Evolutionary conservation across 805 yeast genomes (phyloP).

Genomic region (Pichia occidentalis): DNA sequence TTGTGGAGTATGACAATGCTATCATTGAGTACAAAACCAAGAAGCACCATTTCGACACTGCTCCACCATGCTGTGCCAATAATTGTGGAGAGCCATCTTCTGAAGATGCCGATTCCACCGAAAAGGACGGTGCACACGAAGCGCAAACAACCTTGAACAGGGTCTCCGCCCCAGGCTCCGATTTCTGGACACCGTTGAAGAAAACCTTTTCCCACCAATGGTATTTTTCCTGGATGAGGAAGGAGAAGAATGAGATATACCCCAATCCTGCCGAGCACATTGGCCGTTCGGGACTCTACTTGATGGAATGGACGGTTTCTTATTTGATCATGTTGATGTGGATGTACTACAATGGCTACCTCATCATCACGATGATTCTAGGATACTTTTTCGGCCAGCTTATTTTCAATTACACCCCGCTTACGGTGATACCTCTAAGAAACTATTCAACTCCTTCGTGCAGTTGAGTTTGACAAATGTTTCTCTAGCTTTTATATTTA

Average conservation of each 20-base stretch:
- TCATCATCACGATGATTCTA: conserved; percentile 54
- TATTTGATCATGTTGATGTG: conserved; percentile 64
- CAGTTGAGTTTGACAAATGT: not conserved
- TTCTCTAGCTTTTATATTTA: no score
- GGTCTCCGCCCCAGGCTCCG: conserved; percentile 12
- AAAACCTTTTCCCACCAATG: conserved; percentile 26
- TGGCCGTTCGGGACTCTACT: conserved; percentile 42
- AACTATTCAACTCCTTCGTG: conserved; percentile 5
- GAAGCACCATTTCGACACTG: conserved; percentile 5
- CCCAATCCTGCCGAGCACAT: conserved; percentile 48
- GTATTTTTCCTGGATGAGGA: conserved; percentile 18
- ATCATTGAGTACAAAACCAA: conserved; percentile 22
- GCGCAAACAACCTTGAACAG: no score
- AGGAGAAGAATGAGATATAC: conserved; percentile 15
- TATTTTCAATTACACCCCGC: conserved; percentile 34
- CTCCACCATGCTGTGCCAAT: conserved; percentile 2
- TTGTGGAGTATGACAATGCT: conserved; percentile 45
- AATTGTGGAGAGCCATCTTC: conserved; percentile 7
- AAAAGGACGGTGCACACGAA: no score
- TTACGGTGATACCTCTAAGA: conserved; percentile 12
- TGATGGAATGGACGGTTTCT: conserved; percentile 56
- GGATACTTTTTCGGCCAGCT: conserved; percentile 58
- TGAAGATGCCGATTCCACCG: conserved; percentile 1
- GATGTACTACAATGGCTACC: conserved; percentile 71
- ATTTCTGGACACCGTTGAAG: conserved; percentile 19